Percentiles rank a stretch among this genome's conserved stretches.
Conservation (phyloP, 1,139 yeast genomes). For the Debaryomyces fabryi region DNA sequence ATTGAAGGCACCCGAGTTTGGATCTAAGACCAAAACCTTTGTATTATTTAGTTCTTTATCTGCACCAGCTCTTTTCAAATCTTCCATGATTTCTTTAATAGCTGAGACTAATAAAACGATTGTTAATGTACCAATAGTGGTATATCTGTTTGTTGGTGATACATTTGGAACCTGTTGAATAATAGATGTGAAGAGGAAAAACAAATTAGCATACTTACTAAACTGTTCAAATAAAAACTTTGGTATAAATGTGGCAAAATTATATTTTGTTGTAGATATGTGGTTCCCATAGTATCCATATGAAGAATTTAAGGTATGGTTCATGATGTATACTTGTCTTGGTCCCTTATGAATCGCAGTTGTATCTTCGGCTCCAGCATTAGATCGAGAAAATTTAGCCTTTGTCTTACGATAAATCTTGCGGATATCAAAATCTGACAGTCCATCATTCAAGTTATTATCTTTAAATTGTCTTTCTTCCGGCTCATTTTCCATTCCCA, state of each 20-base stretch:
- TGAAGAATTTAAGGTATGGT: slow-evolving; percentile 53
- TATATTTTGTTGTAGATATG: slow-evolving; percentile 96
- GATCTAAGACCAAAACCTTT: slow-evolving; percentile 67
- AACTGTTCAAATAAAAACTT: slow-evolving; percentile 95
- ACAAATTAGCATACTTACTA: slow-evolving; percentile 93
- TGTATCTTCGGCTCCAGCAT: slow-evolving; percentile 8
- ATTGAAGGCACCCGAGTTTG: slow-evolving; percentile 60
- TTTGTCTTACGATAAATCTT: slow-evolving; percentile 36
- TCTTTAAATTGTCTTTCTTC: slow-evolving; percentile 17
- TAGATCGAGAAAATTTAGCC: slow-evolving; percentile 15
- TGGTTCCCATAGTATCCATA: slow-evolving; percentile 77
- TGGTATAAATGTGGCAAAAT: slow-evolving; percentile 89
- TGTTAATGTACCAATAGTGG: slow-evolving; percentile 88
- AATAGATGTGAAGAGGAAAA: slow-evolving; percentile 86
- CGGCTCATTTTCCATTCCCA: slow-evolving; percentile 24
- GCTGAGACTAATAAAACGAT: slow-evolving; percentile 91
- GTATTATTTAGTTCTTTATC: slow-evolving; percentile 90
- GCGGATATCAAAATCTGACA: slow-evolving; percentile 59
- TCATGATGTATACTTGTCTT: slow-evolving; percentile 70
- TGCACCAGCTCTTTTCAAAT: slow-evolving; percentile 82
- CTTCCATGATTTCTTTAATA: slow-evolving; percentile 87
- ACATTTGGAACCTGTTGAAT: slow-evolving; percentile 98
- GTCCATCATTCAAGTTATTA: slow-evolving; percentile 14
- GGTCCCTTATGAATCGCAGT: slow-evolving; percentile 41
- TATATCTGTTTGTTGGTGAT: slow-evolving; percentile 93